Evolutionary conservation across 2,329 filamentous ascomycete species (phyloP), one percentile per base, ranked within the genome.

Genomic region (Talaromyces sp.): DNA sequence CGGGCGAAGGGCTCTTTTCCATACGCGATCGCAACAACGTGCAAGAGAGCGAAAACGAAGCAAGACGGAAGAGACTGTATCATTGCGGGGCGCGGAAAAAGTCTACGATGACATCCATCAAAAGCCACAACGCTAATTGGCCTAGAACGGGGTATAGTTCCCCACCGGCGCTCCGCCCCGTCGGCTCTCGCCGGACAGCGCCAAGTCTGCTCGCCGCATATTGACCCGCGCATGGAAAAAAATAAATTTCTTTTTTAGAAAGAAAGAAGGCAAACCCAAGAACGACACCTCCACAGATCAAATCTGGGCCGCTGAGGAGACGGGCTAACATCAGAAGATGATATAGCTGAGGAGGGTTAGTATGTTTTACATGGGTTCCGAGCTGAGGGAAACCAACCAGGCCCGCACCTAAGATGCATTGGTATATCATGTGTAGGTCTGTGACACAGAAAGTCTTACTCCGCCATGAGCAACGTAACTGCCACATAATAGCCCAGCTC

Each of bases 11-110:
- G 36, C 6, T n/a, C 19, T 19, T 19, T 25, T 25, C 22, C 44
- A 0, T 47, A 13, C 22, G 22, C n/a, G 44, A 25, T 25, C 11
- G 19, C 36, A 25, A 10, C 15, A 47, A 15, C 10, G 22, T 47
- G 19, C 44, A 47, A 25, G 19, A 22, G n/a, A 11, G 44, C n/a
- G 42, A 17, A 42, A 7, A 47, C n/a, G 44, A 47, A 11, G 11
- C 42, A 47, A n/a, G 32, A 8, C 27, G 56, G 22, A 28, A 58
- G 19, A 19, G 36, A 11, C 28, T 54, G 52, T 53, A 36, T 55
- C 44, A 53, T 47, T 61, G 59, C 59, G 59, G 59, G 59, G 49
- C 59, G 55, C 30, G 39, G 17, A 58, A 61, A 57, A 61, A 58
- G 42, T 55, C 55, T 61, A 55, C 30, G 17, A 47, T 33, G 36